phyloP scores from a whole-genome alignment of 140 eudicot species.

The Oenanthe javanica region DNA sequence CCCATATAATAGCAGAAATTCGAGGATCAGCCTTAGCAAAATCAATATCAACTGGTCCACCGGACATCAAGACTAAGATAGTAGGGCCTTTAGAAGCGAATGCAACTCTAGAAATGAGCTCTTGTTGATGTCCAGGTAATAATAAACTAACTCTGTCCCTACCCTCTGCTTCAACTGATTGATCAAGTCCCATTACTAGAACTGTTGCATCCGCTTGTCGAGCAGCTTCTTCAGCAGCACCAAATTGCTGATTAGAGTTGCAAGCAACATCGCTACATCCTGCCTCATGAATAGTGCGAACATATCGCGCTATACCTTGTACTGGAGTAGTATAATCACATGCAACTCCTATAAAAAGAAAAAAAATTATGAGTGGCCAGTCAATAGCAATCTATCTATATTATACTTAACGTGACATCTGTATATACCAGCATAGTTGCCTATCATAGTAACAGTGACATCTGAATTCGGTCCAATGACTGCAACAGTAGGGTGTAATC shows the following conservation, averaged over 20 bases:
- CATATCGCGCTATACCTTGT: slow-evolving; percentile 82
- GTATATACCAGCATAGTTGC: slow-evolving; percentile 78
- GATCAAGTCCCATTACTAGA: slow-evolving; percentile 82
- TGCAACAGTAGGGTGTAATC: slow-evolving; percentile 54
- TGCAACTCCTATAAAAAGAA: slow-evolving; percentile 44
- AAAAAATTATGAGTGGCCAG: neutral
- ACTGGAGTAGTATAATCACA: slow-evolving; percentile 75
- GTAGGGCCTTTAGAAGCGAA: slow-evolving; percentile 73
- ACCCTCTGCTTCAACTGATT: slow-evolving; percentile 71
- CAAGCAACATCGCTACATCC: slow-evolving; percentile 75
- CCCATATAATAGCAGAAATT: slow-evolving; percentile 71
- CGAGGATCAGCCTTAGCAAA: slow-evolving; percentile 71
- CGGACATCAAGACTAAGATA: slow-evolving; percentile 75
- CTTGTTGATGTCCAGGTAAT: slow-evolving; percentile 90
- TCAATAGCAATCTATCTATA: neutral
- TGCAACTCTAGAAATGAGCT: slow-evolving; percentile 65
- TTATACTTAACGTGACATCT: neutral
- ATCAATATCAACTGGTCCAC: slow-evolving; percentile 79
- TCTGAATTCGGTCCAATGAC: slow-evolving; percentile 96
- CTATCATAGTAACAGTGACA: slow-evolving; percentile 82
- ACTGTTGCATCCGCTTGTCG: slow-evolving; percentile 87
- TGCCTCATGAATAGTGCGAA: slow-evolving; percentile 60
- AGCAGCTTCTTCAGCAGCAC: slow-evolving; percentile 73
- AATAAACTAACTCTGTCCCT: slow-evolving; percentile 56
- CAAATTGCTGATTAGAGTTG: slow-evolving; percentile 37